Conservation (phyloP, 768 basidiomycete species). For the Mycena capillaripes region DNA sequence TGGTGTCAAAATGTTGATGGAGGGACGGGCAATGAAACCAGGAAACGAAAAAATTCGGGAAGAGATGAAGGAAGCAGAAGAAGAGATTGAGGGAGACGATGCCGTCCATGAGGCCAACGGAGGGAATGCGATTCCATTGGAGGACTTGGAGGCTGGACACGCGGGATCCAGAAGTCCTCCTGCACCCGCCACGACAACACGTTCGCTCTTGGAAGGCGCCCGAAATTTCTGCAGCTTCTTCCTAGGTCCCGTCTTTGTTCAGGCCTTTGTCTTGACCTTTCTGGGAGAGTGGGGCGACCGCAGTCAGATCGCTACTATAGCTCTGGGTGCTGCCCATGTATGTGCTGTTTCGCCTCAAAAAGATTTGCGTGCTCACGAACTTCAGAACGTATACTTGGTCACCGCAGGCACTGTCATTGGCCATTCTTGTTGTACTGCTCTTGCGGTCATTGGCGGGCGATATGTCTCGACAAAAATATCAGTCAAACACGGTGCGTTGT, state of each 20-base stretch:
- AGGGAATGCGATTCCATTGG: constrained; percentile 69
- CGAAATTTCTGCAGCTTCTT: constrained; percentile 88
- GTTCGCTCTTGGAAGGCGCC: constrained; percentile 65
- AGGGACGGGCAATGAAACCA: constrained; percentile 83
- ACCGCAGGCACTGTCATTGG: constrained; percentile 92
- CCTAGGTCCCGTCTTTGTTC: constrained; percentile 94
- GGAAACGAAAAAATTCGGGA: constrained; percentile 89
- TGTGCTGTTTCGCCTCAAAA: constrained; percentile 36
- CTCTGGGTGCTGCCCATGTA: constrained; percentile 95
- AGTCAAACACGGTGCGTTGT: constrained; percentile 87
- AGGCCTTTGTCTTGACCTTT: constrained; percentile 95
- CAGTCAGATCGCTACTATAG: constrained; percentile 97
- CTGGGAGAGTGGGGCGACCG: constrained; percentile 99
- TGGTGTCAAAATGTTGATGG: constrained; percentile 90
- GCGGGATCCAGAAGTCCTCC: constrained; percentile 34
- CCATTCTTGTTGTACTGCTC: constrained; percentile 87
- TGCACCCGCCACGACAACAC: constrained; percentile 42
- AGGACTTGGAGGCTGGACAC: constrained; percentile 72
- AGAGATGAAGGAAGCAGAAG: constrained; percentile 96
- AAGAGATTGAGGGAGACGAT: constrained; percentile 92
- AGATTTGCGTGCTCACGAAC: background rate
- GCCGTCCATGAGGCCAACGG: constrained; percentile 56
- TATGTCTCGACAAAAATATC: constrained; percentile 95
- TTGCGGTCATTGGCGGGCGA: constrained; percentile 94
- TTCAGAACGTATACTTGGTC: constrained; percentile 92